Base-by-base conservation (phyloP, 1,139 yeast species). In the Nadsonia starkeyi-henricii region DNA sequence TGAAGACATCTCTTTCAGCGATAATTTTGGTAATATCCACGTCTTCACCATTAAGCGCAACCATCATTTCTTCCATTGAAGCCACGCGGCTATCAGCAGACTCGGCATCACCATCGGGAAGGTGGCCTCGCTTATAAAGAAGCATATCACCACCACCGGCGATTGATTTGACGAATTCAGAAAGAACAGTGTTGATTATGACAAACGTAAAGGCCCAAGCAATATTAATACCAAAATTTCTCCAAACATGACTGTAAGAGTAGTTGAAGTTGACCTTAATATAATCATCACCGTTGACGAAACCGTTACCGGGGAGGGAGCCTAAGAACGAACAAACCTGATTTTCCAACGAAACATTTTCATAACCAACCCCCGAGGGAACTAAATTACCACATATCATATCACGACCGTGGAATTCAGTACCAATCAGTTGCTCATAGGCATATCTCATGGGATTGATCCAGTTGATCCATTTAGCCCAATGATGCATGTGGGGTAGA, bases 391-490 rank as follows among this genome's bases (percentile, higher is more conserved):
- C 52, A 60, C 79, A 74, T 13, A 54, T 51, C 59, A 71, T 72
- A 3, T 59, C 57, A 37, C 73, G 62, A 15, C 63, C 65, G 54
- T 66, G 68, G 55, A 73, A 71, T 51, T 72, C 76, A 50, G 70
- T 70, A 19, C 63, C 59, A 65, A 74, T 65, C 52, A 73, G 57
- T 2, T 74, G 55, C 55, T 74, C 78, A 48, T 59, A 72, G 62
- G 17, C 72, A 51, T 71, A 74, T 33, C 69, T 68, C 21, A 74
- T 63, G 0, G 78, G 78, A 52, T 74, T 68, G 41, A 73, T 59
- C 55, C 69, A 74, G 50, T 66, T 67, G 47, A 74, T 65, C 78
- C 78, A 74, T 55, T 72, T 64, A 44, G 72, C 69, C 78, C 78
- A 74, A 8, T 70, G 74, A 51, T 67, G 69, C 77, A 74, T 73